phyloP scores from a whole-genome alignment of 805 yeast species.

The Wickerhamomyces bovis region DNA sequence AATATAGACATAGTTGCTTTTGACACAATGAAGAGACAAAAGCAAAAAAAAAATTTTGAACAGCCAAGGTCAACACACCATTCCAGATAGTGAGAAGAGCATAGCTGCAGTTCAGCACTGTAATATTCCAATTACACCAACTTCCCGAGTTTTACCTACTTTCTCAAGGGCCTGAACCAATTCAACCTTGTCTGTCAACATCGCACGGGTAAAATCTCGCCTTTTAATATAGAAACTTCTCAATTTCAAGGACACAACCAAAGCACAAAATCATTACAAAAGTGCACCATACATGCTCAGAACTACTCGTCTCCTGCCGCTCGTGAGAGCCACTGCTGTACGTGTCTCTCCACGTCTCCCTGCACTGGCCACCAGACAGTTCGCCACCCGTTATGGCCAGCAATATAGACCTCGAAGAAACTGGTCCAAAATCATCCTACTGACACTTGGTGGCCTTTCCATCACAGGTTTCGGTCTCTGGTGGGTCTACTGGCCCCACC shows the following conservation, averaged over 20 bases:
- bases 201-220: neutral
- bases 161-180: too few species aligned
- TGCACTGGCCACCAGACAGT: neutral
- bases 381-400: constrained; percentile 12
- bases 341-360: neutral
- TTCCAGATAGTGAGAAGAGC: too few species aligned
- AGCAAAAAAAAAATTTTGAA: too few species aligned
- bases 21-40: neutral
- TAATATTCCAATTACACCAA: too few species aligned
- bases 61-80: too few species aligned
- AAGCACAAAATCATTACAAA: neutral
- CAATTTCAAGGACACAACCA: too few species aligned
- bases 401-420: constrained; percentile 5
- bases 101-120: too few species aligned
- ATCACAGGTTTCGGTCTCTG: constrained; percentile 24
- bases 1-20: neutral
- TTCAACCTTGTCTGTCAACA: neutral
- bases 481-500: constrained; percentile 57
- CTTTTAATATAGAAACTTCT: neutral
- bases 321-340: neutral
- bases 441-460: constrained; percentile 21
- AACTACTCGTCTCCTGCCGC: neutral
- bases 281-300: neutral
- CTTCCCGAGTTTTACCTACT: too few species aligned
- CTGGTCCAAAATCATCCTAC: constrained; percentile 15